phyloP scores from a whole-genome alignment of 805 yeast genomes.

The Scheffersomyces coipomensis region DNA sequence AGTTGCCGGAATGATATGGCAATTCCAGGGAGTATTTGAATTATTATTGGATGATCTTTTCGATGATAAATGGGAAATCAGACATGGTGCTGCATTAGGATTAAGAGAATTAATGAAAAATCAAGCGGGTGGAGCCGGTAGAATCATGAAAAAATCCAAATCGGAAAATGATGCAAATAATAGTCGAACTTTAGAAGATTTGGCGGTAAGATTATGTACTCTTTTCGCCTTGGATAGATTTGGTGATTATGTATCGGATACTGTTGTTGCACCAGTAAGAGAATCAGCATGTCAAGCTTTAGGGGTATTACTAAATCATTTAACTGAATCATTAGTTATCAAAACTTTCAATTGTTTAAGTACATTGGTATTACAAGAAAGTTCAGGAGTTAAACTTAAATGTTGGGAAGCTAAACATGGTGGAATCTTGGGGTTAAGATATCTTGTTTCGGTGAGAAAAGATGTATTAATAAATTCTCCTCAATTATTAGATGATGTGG shows the following conservation, averaged over 20 bases:
- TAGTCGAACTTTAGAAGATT: conserved; percentile 73
- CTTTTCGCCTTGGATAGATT: conserved; percentile 90
- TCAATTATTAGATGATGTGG: conserved; percentile 64
- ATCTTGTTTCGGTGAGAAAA: conserved; percentile 85
- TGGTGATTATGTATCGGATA: conserved; percentile 96
- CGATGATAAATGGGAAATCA: conserved; percentile 85
- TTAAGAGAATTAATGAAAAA: conserved; percentile 78
- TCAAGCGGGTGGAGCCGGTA: conserved; percentile 86
- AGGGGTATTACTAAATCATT: conserved; percentile 82
- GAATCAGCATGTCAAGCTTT: conserved; percentile 95
- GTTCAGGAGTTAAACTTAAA: conserved; percentile 35
- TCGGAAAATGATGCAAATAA: conserved; percentile 68
- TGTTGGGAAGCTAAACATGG: conserved; percentile 99
- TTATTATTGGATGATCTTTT: conserved; percentile 74
- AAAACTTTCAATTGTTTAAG: conserved; percentile 66
- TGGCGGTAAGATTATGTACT: conserved; percentile 80
- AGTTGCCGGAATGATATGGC: conserved; percentile 82
- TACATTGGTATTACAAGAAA: conserved; percentile 64
- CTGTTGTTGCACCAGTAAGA: conserved; percentile 97
- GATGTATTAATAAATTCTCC: conserved; percentile 66
- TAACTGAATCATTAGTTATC: conserved; percentile 57
- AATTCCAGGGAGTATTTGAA: conserved; percentile 90
- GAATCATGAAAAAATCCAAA: conserved; percentile 60
- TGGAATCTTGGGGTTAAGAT: conserved; percentile 90
- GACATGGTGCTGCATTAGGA: conserved; percentile 96